Percentiles rank a stretch among this genome's conserved stretches.
These are phyloP conservation scores for Pholiota microspora DNA, from an alignment of 768 basidiomycete species.

Conservation along the genomic window DNA sequence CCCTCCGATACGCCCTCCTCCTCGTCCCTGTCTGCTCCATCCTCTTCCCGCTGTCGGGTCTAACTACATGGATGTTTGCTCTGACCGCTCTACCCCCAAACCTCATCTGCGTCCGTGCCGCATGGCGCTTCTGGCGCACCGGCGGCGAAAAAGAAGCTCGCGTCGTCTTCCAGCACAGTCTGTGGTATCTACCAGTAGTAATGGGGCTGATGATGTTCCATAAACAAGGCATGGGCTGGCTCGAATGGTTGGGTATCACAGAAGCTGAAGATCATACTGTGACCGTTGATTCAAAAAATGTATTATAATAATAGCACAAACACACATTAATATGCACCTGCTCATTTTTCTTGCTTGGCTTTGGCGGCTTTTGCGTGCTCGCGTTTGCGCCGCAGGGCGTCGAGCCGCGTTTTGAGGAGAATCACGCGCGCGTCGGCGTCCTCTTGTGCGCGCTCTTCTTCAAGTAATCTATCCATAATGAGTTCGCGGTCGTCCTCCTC, in stretches of 20 bases:
- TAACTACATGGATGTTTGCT: constrained; percentile 92
- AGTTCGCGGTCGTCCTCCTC: constrained; percentile 75
- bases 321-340: background rate
- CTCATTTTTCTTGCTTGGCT: background rate
- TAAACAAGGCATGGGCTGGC: constrained; percentile 84
- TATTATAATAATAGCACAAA: constrained; percentile 8
- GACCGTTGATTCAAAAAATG: constrained; percentile 3
- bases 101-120: constrained; percentile 59
- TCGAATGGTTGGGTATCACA: constrained; percentile 53
- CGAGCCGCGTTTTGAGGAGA: constrained; percentile 63
- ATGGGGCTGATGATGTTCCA: constrained; percentile 94
- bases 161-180: constrained; percentile 70
- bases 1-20: constrained; percentile 77
- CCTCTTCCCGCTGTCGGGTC: constrained; percentile 82
- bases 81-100: constrained; percentile 77
- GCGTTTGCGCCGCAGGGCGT: constrained; percentile 46
- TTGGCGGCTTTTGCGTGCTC: constrained; percentile 25
- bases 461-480: constrained; percentile 82
- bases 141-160: constrained; percentile 80
- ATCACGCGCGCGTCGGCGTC: constrained; percentile 79
- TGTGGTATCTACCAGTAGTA: constrained; percentile 90
- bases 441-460: constrained; percentile 85
- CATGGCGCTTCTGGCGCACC: constrained; percentile 71
- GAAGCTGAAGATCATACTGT: constrained; percentile 20
- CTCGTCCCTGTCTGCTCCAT: constrained; percentile 77